Percentiles rank a stretch among this genome's conserved stretches.
These are phyloP conservation scores for Microsporum ferrugineum DNA, from an alignment of 2,329 filamentous ascomycete genomes.

Conservation along the genomic window DNA sequence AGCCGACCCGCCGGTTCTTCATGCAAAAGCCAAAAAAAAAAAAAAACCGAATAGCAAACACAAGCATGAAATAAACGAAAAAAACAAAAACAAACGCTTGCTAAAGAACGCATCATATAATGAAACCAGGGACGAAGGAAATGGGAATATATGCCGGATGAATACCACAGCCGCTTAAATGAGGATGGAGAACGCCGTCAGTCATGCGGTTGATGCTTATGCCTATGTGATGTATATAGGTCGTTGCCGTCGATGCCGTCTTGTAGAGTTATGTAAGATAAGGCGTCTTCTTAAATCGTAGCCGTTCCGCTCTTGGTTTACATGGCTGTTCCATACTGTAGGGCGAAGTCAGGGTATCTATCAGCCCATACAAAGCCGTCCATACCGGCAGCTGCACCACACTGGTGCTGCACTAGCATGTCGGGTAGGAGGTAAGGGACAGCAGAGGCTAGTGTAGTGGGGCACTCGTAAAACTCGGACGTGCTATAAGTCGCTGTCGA, in stretches of 20 bases:
- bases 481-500: conserved; percentile 54
- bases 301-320: conserved; percentile 40
- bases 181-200: conserved; percentile 43
- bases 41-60: neutral
- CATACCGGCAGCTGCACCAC: conserved; percentile 66
- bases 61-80: conserved; percentile 26
- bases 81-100: conserved; percentile 36
- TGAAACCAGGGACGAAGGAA: conserved; percentile 24
- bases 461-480: conserved; percentile 63
- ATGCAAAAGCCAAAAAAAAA: conserved; percentile 26
- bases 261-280: conserved; percentile 21
- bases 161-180: conserved; percentile 28
- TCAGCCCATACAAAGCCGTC: conserved; percentile 70
- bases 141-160: conserved; percentile 27
- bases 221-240: neutral
- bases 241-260: conserved; percentile 21
- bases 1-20: conserved; percentile 39
- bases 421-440: conserved; percentile 74
- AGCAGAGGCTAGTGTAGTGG: conserved; percentile 52
- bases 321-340: conserved; percentile 63
- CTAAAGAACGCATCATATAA: conserved; percentile 36
- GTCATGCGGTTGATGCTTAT: conserved; percentile 37
- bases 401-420: conserved; percentile 70
- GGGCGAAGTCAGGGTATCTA: conserved; percentile 68
- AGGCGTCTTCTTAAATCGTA: conserved; percentile 9